Evolutionary conservation across 164 flowering plant genomes (phyloP).

Genomic region (Cinnamomum chago): DNA sequence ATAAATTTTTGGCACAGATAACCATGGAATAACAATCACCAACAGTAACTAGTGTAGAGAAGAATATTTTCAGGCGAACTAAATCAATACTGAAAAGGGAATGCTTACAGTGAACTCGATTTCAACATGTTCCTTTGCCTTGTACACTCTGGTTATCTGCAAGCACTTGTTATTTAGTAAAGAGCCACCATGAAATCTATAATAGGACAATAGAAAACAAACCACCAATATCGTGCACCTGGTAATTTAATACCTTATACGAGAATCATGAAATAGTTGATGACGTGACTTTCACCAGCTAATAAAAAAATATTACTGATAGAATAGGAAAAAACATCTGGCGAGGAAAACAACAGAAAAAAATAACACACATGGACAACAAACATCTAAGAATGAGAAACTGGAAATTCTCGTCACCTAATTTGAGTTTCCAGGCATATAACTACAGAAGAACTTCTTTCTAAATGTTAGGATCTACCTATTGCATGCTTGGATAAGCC

Average conservation of each 20-base stretch:
- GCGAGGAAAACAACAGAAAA: too few species aligned
- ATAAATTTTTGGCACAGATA: not conserved
- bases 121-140: slow-evolving; percentile 52
- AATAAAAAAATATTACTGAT: too few species aligned
- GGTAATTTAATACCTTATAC: not conserved
- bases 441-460: too few species aligned
- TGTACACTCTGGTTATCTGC: slow-evolving; percentile 83
- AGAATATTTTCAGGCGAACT: not conserved
- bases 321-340: too few species aligned
- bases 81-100: not conserved
- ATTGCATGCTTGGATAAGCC: too few species aligned
- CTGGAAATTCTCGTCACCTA: too few species aligned
- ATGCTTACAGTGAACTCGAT: slow-evolving; percentile 49
- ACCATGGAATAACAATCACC: not conserved
- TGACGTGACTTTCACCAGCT: not conserved
- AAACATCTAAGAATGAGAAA: too few species aligned
- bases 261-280: not conserved
- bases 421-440: too few species aligned
- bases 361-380: too few species aligned
- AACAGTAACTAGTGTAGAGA: not conserved
- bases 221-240: not conserved
- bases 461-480: too few species aligned
- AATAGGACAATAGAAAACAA: too few species aligned
- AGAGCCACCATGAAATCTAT: too few species aligned
- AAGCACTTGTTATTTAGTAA: not conserved